These are phyloP conservation scores for Leishmania tropica DNA, from an alignment of 208 protist genomes.

Conservation along the genomic window DNA sequence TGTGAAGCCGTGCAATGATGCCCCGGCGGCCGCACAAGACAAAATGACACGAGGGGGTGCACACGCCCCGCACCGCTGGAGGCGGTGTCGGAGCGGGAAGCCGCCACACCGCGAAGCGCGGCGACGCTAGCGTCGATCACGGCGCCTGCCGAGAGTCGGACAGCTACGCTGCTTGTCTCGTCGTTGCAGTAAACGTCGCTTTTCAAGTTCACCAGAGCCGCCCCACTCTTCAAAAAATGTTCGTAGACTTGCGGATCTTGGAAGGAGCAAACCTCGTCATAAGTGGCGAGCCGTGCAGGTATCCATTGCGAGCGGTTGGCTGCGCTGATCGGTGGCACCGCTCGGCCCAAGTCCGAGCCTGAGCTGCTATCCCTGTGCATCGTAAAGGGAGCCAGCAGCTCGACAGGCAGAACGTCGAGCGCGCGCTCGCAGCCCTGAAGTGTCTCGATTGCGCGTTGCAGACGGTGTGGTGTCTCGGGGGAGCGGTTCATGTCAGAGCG, in stretches of 20 bases:
- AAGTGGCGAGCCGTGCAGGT: constrained; percentile 57
- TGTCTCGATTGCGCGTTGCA: constrained; percentile 61
- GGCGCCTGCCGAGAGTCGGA: constrained; percentile 56
- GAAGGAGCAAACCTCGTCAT: constrained; percentile 64
- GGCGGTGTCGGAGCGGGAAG: not conserved
- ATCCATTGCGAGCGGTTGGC: constrained; percentile 42
- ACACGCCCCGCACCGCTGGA: not conserved
- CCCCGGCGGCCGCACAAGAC: constrained; percentile 89
- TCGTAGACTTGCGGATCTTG: constrained; percentile 51
- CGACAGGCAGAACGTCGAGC: constrained; percentile 55
- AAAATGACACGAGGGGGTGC: constrained; percentile 60
- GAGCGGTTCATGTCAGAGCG: constrained; percentile 48
- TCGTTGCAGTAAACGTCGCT: constrained; percentile 85
- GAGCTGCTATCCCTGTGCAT: constrained; percentile 13
- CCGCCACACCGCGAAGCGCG: constrained; percentile 28
- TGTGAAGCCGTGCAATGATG: constrained; percentile 79
- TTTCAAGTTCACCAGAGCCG: constrained; percentile 44
- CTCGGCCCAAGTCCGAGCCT: not conserved
- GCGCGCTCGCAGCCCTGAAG: constrained; percentile 45
- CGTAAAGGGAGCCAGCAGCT: constrained; percentile 26
- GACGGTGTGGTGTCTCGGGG: constrained; percentile 71
- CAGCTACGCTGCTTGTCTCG: constrained; percentile 56
- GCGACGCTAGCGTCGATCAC: constrained; percentile 63
- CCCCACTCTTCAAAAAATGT: constrained; percentile 55
- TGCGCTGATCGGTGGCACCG: not conserved